Evolutionary conservation across 306 rosid species (phyloP).

Genomic region (Prosopis cineraria): DNA sequence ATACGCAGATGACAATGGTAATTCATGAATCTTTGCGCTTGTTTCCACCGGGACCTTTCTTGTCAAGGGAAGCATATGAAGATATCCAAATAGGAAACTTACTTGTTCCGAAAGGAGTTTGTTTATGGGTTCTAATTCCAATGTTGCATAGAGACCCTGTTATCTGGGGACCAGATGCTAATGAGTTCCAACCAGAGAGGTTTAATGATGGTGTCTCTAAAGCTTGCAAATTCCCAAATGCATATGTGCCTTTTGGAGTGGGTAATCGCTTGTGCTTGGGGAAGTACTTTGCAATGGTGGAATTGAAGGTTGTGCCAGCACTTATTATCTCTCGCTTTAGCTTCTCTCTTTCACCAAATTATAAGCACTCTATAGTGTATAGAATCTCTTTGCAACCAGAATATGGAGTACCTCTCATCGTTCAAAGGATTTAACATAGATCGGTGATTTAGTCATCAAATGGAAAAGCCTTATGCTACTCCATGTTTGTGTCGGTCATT

Average conservation of each 20-base stretch:
- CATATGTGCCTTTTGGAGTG: conserved; percentile 80
- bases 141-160: conserved; percentile 69
- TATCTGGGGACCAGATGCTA: conserved; percentile 80
- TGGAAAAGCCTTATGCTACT: conserved; percentile 21
- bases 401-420: conserved; percentile 54
- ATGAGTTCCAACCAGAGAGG: conserved; percentile 28
- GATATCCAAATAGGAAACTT: conserved; percentile 67
- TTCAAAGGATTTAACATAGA: conserved; percentile 47
- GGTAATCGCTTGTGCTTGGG: conserved; percentile 83
- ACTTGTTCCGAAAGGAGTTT: conserved; percentile 65
- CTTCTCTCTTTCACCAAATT: conserved; percentile 68
- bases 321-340: conserved; percentile 52
- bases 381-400: conserved; percentile 78
- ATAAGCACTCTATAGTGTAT: conserved; percentile 67
- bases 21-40: conserved; percentile 77
- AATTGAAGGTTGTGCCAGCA: conserved; percentile 55
- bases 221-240: conserved; percentile 69
- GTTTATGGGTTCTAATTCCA: conserved; percentile 76
- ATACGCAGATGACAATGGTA: conserved; percentile 58
- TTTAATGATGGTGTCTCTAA: conserved; percentile 69
- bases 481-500: no score
- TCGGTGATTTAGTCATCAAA: background rate
- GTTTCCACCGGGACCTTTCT: conserved; percentile 86
- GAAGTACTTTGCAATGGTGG: conserved; percentile 76
- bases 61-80: conserved; percentile 80